Conservation (phyloP, 2,329 filamentous ascomycete species). For the Chaetomiaceae sp. region DNA sequence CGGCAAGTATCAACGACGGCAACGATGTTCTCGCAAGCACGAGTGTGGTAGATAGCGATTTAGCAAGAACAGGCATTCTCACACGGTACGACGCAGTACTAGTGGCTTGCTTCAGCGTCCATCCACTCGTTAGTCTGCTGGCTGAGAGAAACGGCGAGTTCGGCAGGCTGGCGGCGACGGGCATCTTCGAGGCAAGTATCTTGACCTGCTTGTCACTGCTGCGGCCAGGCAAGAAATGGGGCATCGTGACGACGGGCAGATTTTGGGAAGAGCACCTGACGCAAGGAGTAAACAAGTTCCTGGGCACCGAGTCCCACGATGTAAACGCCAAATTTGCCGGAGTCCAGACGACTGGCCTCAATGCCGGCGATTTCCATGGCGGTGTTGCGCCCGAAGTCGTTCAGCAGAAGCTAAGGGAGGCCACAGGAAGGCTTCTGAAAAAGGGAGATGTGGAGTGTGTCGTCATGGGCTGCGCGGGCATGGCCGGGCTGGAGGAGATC, state of each 20-base stretch:
- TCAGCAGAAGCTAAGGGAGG: conserved; percentile 59
- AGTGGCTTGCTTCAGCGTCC: conserved; percentile 83
- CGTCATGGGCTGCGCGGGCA: conserved; percentile 84
- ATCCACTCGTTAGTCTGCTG: conserved; percentile 67
- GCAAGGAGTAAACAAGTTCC: conserved; percentile 58
- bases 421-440: conserved; percentile 61
- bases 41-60: conserved; percentile 54
- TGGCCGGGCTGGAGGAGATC: conserved; percentile 77
- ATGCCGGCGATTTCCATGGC: conserved; percentile 73
- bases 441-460: conserved; percentile 60
- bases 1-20: conserved; percentile 74
- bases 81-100: conserved; percentile 68
- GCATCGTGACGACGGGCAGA: conserved; percentile 82
- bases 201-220: conserved; percentile 56
- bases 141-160: conserved; percentile 27
- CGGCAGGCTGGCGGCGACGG: conserved; percentile 54
- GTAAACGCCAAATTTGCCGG: conserved; percentile 61
- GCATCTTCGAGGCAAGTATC: conserved; percentile 85
- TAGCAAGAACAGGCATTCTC: conserved; percentile 39
- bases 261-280: conserved; percentile 75
- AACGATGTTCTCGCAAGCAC: conserved; percentile 62
- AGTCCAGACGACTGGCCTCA: conserved; percentile 76
- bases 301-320: conserved; percentile 46
- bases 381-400: conserved; percentile 62
- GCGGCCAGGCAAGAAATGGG: conserved; percentile 52